These are phyloP conservation scores for Clathrus columnatus DNA, from an alignment of 768 basidiomycete genomes.

Conservation along the genomic window DNA sequence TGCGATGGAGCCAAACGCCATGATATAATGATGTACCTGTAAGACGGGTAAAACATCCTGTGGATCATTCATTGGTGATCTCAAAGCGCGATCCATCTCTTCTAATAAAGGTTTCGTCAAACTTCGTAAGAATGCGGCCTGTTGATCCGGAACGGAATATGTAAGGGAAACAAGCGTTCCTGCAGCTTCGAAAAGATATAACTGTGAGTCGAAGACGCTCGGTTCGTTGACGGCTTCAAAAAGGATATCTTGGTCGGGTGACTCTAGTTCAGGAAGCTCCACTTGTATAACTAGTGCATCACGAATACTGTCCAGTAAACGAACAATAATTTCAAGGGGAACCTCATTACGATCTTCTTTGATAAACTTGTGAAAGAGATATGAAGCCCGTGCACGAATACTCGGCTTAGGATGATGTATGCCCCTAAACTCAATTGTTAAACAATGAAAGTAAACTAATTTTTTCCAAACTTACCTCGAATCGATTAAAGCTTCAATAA, in stretches of 20 bases:
- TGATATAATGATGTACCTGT: slow-evolving; percentile 84
- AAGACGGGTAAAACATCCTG: slow-evolving; percentile 73
- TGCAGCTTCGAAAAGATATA: slow-evolving; percentile 89
- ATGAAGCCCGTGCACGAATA: slow-evolving; percentile 74
- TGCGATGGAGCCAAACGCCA: slow-evolving; percentile 89
- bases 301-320: slow-evolving; percentile 61
- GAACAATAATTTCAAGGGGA: slow-evolving; percentile 57
- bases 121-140: slow-evolving; percentile 60
- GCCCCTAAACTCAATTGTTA: slow-evolving; percentile 43
- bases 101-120: slow-evolving; percentile 76
- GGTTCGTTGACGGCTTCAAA: slow-evolving; percentile 72
- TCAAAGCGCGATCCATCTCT: slow-evolving; percentile 36
- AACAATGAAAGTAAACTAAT: neutral
- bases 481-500: slow-evolving; percentile 84
- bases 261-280: slow-evolving; percentile 70
- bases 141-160: slow-evolving; percentile 55
- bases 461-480: slow-evolving; percentile 43
- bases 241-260: slow-evolving; percentile 53
- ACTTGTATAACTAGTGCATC: slow-evolving; percentile 73
- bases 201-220: slow-evolving; percentile 73
- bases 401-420: slow-evolving; percentile 67
- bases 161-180: slow-evolving; percentile 80
- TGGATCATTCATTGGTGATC: slow-evolving; percentile 42
- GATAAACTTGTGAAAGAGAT: slow-evolving; percentile 90
- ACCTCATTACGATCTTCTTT: slow-evolving; percentile 75